These are phyloP conservation scores for Suillus americanus DNA, from an alignment of 768 basidiomycete species.

Conservation along the genomic window DNA sequence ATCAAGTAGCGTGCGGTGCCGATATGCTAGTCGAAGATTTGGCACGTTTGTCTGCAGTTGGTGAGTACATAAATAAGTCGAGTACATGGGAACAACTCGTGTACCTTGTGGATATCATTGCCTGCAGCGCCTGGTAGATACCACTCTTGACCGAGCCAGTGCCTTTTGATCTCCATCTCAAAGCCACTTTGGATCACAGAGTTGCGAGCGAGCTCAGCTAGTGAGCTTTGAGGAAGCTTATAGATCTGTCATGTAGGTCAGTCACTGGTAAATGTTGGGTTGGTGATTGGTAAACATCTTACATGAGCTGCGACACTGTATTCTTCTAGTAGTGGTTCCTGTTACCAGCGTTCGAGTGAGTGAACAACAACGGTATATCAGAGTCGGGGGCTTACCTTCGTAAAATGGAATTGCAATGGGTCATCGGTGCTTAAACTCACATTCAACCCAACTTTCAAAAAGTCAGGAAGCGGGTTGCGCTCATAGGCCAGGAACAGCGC, in stretches of 20 bases:
- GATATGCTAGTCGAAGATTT: slow-evolving; percentile 83
- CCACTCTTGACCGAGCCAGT: slow-evolving; percentile 93
- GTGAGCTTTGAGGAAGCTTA: slow-evolving; percentile 89
- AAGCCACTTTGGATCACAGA: slow-evolving; percentile 96
- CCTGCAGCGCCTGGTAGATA: slow-evolving; percentile 91
- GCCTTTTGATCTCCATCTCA: slow-evolving; percentile 97
- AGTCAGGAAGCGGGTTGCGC: slow-evolving; percentile 94
- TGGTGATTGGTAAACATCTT: slow-evolving; percentile 24
- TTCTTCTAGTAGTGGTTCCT: slow-evolving; percentile 95
- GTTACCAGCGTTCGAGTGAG: slow-evolving; percentile 2
- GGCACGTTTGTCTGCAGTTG: slow-evolving; percentile 89
- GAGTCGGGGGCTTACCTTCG: slow-evolving; percentile 63
- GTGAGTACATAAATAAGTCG: slow-evolving; percentile 6
- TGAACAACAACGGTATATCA: background rate
- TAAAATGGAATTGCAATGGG: slow-evolving; percentile 97
- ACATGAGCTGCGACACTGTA: slow-evolving; percentile 98
- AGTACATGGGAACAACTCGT: slow-evolving; percentile 10
- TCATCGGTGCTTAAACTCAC: slow-evolving; percentile 96
- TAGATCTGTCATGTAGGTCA: slow-evolving; percentile 65
- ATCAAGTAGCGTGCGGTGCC: slow-evolving; percentile 86
- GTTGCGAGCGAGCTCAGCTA: slow-evolving; percentile 98
- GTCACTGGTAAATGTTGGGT: background rate
- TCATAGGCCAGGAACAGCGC: slow-evolving; percentile 96
- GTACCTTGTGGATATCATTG: slow-evolving; percentile 93
- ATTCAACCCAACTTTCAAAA: slow-evolving; percentile 94